Evolutionary conservation across 257 asterid species (phyloP), one percentile per base, ranked within the genome.

Genomic region (Apocynum venetum): DNA sequence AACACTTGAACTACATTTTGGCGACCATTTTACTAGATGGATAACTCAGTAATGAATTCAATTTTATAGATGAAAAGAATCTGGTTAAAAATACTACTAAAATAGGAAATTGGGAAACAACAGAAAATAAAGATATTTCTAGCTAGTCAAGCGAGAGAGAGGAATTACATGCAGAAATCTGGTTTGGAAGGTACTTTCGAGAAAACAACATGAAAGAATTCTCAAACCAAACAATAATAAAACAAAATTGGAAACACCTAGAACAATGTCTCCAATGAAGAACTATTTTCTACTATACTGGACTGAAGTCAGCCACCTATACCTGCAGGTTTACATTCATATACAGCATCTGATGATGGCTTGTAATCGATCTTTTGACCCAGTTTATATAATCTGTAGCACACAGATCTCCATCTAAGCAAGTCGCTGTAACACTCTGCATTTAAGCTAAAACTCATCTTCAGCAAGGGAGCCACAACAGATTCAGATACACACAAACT

Each of bases 221-320:
- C 73, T 11, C 46, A 78, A 25, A 60, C 2, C 69, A 69, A 47
- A 43, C 35, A 31, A 77, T 38, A 56, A 48, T 20, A 57, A 73
- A 48, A 51, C 79, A 75, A 76, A 61, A 82, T 52, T 47, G 56
- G 60, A 75, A 70, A 74, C 36, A 56, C 73, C 52, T 49, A 49
- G 49, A 17, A 49, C 53, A 65, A 64, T 65, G 71, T 81, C n/a
- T 73, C 25, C 9, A 38, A 53, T 56, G 71, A 72, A 19, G 65
- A 77, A 68, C 40, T 43, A 8, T 41, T 63, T 17, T 55, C 80
- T 52, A 47, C 77, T 17, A 56, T 55, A 52, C 15, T 20, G 38
- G 19, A 76, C 69, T 41, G 6, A 55, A 38, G 70, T 15, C 48
- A 3, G 4, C 84, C 47, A 77, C 71, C 59, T 78, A 70, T 59